These are phyloP conservation scores for Xylaria longipes DNA, from an alignment of 495 filamentous ascomycete species.

Conservation along the genomic window DNA sequence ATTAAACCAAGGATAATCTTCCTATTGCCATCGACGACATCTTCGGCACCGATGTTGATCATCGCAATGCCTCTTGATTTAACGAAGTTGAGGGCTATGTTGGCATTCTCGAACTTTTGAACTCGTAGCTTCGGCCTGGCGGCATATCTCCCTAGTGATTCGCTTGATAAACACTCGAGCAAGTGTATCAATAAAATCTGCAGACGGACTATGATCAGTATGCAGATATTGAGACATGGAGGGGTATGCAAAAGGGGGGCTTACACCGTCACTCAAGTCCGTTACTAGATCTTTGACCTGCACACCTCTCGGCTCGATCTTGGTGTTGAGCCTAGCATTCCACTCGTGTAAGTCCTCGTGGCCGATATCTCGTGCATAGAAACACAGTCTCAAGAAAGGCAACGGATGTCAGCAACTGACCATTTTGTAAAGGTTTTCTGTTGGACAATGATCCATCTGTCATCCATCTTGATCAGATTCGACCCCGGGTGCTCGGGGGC, in stretches of 20 bases:
- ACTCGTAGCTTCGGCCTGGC: constrained; percentile 94
- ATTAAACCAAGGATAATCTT: constrained; percentile 98
- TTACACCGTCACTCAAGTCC: constrained; percentile 91
- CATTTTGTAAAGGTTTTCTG: constrained; percentile 99
- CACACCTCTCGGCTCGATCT: constrained; percentile 77
- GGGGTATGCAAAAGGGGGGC: constrained; percentile 41
- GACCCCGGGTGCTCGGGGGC: constrained; percentile 47
- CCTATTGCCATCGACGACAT: constrained; percentile 96
- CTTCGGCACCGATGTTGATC: constrained; percentile 98
- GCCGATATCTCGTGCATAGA: constrained; percentile 23
- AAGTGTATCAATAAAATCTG: constrained; percentile 95
- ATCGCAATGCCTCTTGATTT: constrained; percentile 89
- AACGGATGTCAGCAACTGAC: constrained; percentile 51
- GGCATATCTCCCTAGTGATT: constrained; percentile 95
- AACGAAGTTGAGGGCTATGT: constrained; percentile 91
- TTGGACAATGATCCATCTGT: constrained; percentile 95
- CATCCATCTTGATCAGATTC: constrained; percentile 64
- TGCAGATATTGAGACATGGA: constrained; percentile 7
- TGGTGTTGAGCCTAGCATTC: constrained; percentile 84
- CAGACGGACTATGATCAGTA: constrained; percentile 5
- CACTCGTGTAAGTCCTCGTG: constrained; percentile 31
- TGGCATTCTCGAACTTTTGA: constrained; percentile 98
- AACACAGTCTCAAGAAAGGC: not conserved
- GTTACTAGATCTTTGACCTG: constrained; percentile 81
- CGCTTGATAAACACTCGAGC: constrained; percentile 90